These are phyloP conservation scores for Termitomyces sp. DNA, from an alignment of 768 basidiomycete genomes.

Conservation along the genomic window DNA sequence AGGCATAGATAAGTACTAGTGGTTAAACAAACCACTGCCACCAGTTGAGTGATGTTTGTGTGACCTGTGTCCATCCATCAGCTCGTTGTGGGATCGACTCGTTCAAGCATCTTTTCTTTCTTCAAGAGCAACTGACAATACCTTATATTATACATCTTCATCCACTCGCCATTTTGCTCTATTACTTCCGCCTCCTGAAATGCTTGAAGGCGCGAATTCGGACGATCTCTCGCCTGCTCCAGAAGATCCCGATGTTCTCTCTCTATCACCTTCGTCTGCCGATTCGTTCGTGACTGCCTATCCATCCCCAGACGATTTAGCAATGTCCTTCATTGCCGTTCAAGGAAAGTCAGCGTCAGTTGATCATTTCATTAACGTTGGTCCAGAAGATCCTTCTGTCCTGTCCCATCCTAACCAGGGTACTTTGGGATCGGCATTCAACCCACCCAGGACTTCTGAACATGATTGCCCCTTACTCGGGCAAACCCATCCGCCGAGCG, in stretches of 20 bases:
- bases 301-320: constrained; percentile 29
- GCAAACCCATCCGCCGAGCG: constrained; percentile 52
- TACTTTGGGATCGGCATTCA: constrained; percentile 28
- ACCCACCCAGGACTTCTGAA: constrained; percentile 24
- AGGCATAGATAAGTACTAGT: constrained; percentile 8
- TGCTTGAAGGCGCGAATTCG: neutral
- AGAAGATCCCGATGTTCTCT: constrained; percentile 11
- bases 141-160: neutral
- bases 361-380: constrained; percentile 61
- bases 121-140: neutral
- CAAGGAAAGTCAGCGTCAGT: constrained; percentile 66
- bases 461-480: constrained; percentile 25
- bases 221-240: neutral
- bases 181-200: neutral
- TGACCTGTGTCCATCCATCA: neutral
- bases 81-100: neutral
- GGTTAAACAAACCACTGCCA: neutral
- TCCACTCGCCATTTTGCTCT: neutral
- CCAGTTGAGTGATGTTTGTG: neutral
- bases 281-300: constrained; percentile 40
- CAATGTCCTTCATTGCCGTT: constrained; percentile 23
- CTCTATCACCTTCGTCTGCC: constrained; percentile 30
- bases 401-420: constrained; percentile 33
- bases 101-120: neutral
- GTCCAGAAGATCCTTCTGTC: constrained; percentile 28